These are phyloP conservation scores for Tylopilus balloui DNA, from an alignment of 768 basidiomycete genomes.

Conservation along the genomic window DNA sequence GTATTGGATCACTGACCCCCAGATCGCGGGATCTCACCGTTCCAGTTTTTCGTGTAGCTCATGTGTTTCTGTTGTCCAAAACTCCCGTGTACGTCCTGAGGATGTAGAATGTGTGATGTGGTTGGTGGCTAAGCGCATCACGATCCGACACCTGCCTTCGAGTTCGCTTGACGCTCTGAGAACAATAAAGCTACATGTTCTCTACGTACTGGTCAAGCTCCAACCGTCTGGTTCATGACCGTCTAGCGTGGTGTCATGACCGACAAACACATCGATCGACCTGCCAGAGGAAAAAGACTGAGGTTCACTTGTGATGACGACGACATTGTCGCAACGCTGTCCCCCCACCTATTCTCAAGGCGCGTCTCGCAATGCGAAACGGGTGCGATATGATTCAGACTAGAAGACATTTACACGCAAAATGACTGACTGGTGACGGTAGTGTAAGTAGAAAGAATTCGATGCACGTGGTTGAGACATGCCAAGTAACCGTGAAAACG, in stretches of 20 bases:
- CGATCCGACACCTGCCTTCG: neutral
- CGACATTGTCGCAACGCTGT: neutral
- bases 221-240: neutral
- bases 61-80: neutral
- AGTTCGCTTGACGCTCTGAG: neutral
- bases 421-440: neutral
- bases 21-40: neutral
- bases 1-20: neutral
- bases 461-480: neutral
- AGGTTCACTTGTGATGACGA: neutral
- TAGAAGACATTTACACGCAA: neutral
- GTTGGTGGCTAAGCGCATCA: too few species aligned
- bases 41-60: neutral
- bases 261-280: constrained; percentile 10
- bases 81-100: neutral
- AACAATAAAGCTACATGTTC: neutral
- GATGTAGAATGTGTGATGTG: neutral
- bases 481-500: neutral
- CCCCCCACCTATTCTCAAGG: too few species aligned
- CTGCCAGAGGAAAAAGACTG: neutral
- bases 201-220: neutral
- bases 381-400: neutral
- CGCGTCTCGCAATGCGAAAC: neutral
- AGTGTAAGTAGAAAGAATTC: neutral
- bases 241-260: neutral